phyloP scores from a whole-genome alignment of 2,329 filamentous ascomycete species.

The Trichoderma lentiforme region DNA sequence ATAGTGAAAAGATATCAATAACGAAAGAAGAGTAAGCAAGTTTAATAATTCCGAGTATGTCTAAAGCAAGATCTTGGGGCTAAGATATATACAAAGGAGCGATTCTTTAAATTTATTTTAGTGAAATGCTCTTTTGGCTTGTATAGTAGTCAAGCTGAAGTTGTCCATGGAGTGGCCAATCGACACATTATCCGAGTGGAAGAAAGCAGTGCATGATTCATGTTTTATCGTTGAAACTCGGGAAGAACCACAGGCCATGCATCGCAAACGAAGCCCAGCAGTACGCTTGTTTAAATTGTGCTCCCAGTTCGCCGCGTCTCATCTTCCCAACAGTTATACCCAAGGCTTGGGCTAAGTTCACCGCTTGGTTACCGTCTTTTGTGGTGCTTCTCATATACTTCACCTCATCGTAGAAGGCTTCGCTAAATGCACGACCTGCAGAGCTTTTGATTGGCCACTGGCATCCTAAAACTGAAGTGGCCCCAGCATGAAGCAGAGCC shows the following conservation, averaged over 20 bases:
- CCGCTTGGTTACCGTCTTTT: not conserved
- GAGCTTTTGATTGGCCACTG: not conserved
- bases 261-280: not conserved
- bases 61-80: too few species aligned
- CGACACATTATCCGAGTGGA: not conserved
- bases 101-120: too few species aligned
- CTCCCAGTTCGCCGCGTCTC: not conserved
- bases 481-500: not conserved
- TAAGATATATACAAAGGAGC: too few species aligned
- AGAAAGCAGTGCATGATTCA: not conserved
- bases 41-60: too few species aligned
- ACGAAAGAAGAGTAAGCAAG: too few species aligned
- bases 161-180: too few species aligned
- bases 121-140: too few species aligned
- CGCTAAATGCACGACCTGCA: not conserved
- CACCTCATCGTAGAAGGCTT: not conserved
- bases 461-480: not conserved
- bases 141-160: too few species aligned
- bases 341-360: not conserved
- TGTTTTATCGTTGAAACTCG: not conserved
- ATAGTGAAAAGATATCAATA: too few species aligned
- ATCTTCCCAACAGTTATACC: not conserved
- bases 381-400: not conserved
- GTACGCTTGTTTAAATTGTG: not conserved
- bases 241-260: not conserved